A percentile compares a stretch with the other conserved stretches of the same genome.
These are phyloP conservation scores for Coccomyxa subellipsoidea DNA, from an alignment of 163 green algal genomes.

Conservation along the genomic window DNA sequence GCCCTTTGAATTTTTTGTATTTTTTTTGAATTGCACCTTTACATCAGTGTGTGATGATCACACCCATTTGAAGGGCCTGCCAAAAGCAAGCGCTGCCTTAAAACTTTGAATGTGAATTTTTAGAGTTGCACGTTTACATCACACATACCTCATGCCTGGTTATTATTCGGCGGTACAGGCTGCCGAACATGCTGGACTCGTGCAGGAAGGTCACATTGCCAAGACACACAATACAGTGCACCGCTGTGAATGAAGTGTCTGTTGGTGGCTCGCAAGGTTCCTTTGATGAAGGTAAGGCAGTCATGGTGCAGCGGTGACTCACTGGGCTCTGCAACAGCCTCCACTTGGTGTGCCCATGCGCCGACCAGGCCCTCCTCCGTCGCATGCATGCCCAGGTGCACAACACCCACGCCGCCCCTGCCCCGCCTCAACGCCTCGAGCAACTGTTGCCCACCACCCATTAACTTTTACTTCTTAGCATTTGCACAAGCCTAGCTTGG, in stretches of 20 bases:
- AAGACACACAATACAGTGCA: background rate
- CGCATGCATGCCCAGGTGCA: conserved; percentile 27
- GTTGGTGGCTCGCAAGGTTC: too few relatives aligned
- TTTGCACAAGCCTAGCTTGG: background rate
- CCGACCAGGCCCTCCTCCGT: conserved; percentile 14
- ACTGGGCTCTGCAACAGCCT: conserved; percentile 33
- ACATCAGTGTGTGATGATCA: too few relatives aligned
- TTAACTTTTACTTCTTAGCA: background rate
- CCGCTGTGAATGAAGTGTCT: too few relatives aligned
- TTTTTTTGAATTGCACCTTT: too few relatives aligned
- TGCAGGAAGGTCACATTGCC: background rate
- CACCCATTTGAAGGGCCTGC: too few relatives aligned
- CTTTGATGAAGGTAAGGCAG: too few relatives aligned
- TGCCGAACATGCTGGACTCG: too few relatives aligned
- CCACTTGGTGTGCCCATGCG: conserved; percentile 19
- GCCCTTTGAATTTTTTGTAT: background rate
- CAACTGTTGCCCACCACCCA: background rate
- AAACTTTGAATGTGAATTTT: too few relatives aligned
- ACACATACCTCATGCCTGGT: too few relatives aligned
- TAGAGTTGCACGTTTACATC: too few relatives aligned
- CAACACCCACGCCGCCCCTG: background rate
- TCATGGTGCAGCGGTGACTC: background rate
- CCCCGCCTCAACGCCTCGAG: background rate
- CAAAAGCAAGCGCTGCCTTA: too few relatives aligned
- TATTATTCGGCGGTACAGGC: too few relatives aligned